Conservation (phyloP, 2,329 filamentous ascomycete genomes). For the Phialophora chinensis region DNA sequence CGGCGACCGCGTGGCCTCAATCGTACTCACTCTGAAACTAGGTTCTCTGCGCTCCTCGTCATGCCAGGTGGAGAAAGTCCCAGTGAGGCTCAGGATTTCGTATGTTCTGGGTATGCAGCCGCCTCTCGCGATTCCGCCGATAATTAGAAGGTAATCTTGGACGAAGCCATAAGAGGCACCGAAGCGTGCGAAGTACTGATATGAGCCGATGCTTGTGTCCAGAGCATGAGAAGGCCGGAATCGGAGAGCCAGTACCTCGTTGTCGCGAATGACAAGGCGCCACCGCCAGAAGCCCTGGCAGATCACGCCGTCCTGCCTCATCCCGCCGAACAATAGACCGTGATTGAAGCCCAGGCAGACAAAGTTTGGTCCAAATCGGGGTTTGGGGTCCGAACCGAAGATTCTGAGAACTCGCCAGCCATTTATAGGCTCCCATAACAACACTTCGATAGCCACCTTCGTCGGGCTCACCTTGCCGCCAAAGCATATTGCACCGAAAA, state of each 20-base stretch:
- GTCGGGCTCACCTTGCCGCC: conserved; percentile 66
- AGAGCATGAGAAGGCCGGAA: conserved; percentile 36
- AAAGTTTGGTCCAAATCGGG: conserved; percentile 64
- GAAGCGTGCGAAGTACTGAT: conserved; percentile 50
- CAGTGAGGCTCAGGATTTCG: conserved; percentile 59
- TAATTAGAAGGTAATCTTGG: conserved; percentile 55
- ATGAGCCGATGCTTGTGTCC: conserved; percentile 40
- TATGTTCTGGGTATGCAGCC: conserved; percentile 50
- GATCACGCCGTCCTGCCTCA: conserved; percentile 68
- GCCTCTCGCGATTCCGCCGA: conserved; percentile 57
- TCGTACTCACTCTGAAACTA: conserved; percentile 39
- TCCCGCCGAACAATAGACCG: conserved; percentile 75
- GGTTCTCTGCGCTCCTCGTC: conserved; percentile 35
- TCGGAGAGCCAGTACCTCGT: conserved; percentile 44
- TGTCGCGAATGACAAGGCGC: conserved; percentile 55
- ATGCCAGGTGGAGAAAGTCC: conserved; percentile 32
- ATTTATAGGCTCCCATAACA: conserved; percentile 59
- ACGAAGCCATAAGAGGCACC: conserved; percentile 59
- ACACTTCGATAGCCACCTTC: conserved; percentile 57
- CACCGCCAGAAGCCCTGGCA: conserved; percentile 70
- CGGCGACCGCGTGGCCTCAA: conserved; percentile 40
- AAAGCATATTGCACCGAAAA: conserved; percentile 60
- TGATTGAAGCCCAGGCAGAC: conserved; percentile 47
- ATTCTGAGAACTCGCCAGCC: conserved; percentile 58
- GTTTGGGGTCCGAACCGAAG: conserved; percentile 47